phyloP scores from a whole-genome alignment of 768 basidiomycete genomes.

The Kwoniella pini region DNA sequence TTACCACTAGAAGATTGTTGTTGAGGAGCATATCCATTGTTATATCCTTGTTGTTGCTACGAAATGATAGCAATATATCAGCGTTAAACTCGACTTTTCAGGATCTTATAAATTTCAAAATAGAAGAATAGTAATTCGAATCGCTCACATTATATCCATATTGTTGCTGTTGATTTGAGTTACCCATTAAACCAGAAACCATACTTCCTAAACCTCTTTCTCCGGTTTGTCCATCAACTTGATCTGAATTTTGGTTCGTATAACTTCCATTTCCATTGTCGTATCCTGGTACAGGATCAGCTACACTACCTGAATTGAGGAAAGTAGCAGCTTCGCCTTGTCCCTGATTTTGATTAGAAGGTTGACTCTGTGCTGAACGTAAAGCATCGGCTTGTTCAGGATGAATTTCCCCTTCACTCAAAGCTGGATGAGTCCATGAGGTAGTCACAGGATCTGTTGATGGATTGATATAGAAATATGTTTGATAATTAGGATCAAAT shows the following conservation, averaged over 20 bases:
- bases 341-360: neutral
- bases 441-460: slow-evolving; percentile 34
- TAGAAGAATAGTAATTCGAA: neutral
- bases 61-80: neutral
- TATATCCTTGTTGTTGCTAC: slow-evolving; percentile 13
- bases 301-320: slow-evolving; percentile 20
- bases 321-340: slow-evolving; percentile 18
- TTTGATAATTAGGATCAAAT: slow-evolving; percentile 31
- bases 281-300: slow-evolving; percentile 8
- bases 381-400: slow-evolving; percentile 32
- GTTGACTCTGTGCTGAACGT: neutral
- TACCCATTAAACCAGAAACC: slow-evolving; percentile 19
- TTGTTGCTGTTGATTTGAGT: slow-evolving; percentile 3
- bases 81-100: too few species aligned
- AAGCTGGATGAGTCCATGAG: slow-evolving; percentile 32
- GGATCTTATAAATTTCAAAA: neutral
- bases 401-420: slow-evolving; percentile 21
- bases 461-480: slow-evolving; percentile 38
- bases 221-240: slow-evolving; percentile 4
- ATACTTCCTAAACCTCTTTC: slow-evolving; percentile 33
- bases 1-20: slow-evolving; percentile 10
- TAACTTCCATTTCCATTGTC: slow-evolving; percentile 1
- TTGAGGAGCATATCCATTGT: slow-evolving; percentile 9
- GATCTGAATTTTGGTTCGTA: neutral
- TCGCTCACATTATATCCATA: slow-evolving; percentile 20